Evolutionary conservation across 441 rosid species (phyloP).

Genomic region (Jatropha multifida): DNA sequence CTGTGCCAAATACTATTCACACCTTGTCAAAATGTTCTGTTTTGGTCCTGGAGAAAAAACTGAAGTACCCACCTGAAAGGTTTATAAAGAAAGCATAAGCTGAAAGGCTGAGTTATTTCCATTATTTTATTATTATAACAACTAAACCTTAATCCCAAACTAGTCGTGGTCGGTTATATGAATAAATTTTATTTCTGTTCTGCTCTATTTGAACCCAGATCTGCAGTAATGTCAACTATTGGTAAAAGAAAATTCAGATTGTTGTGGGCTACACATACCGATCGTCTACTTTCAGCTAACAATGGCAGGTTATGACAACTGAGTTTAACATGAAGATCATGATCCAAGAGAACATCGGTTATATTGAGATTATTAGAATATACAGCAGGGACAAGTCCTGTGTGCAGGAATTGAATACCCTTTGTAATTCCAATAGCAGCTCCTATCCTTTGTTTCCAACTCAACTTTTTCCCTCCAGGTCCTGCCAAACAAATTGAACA

Average conservation of each 20-base stretch:
- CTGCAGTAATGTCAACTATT: too few species aligned
- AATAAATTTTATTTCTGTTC: too few species aligned
- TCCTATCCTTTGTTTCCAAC: constrained; percentile 50
- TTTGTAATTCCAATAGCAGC: constrained; percentile 48
- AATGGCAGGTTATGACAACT: constrained; percentile 44
- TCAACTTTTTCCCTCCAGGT: constrained; percentile 29
- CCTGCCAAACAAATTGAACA: constrained; percentile 22
- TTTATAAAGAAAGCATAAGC: too few species aligned
- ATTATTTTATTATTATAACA: too few species aligned
- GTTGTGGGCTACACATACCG: constrained; percentile 16
- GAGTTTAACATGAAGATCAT: constrained; percentile 46
- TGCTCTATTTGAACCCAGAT: too few species aligned
- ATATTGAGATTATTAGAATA: constrained; percentile 47
- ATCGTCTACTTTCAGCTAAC: constrained; percentile 31
- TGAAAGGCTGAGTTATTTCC: too few species aligned
- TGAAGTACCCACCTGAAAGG: too few species aligned
- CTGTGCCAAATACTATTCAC: too few species aligned
- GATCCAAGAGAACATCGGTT: constrained; percentile 53
- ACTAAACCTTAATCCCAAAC: too few species aligned
- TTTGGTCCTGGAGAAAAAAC: constrained; percentile 24
- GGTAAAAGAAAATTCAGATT: too few species aligned
- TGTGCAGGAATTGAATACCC: constrained; percentile 61
- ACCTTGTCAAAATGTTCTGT: constrained; percentile 37
- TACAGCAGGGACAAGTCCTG: constrained; percentile 59
- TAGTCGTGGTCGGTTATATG: too few species aligned